Conservation (phyloP, 345 rosid species). For the Bruguiera gymnorhiza region DNA sequence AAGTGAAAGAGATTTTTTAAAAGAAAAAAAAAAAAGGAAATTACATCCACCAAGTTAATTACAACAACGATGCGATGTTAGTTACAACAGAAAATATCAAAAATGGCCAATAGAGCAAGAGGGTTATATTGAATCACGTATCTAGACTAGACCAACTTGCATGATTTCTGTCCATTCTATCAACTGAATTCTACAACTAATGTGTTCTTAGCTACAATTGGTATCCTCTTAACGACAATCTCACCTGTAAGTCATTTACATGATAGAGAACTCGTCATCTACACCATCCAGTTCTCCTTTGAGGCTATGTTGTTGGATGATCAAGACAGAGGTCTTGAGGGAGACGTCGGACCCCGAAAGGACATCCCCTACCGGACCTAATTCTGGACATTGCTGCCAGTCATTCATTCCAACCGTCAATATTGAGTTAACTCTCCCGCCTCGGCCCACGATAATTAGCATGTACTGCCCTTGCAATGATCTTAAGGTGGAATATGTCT, state of each 20-base stretch:
- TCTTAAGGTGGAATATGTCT: constrained; percentile 65
- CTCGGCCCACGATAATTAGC: constrained; percentile 71
- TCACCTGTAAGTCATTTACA: constrained; percentile 43
- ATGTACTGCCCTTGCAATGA: constrained; percentile 67
- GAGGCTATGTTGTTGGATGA: constrained; percentile 66
- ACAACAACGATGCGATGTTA: no score
- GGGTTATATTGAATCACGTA: no score
- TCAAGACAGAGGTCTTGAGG: constrained; percentile 62
- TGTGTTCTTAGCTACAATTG: constrained; percentile 14
- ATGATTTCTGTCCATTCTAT: constrained; percentile 17
- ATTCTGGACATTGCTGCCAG: constrained; percentile 94
- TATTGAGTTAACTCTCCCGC: constrained; percentile 61
- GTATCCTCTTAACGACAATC: constrained; percentile 28
- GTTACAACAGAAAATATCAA: no score
- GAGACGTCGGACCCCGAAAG: constrained; percentile 76
- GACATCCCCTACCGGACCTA: constrained; percentile 90
- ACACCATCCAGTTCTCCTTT: constrained; percentile 71
- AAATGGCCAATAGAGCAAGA: no score
- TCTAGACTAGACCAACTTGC: not conserved
- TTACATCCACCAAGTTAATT: no score
- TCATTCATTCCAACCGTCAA: constrained; percentile 80
- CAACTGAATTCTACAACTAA: constrained; percentile 23
- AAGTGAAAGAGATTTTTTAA: no score
- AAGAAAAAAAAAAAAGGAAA: no score
- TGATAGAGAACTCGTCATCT: constrained; percentile 76